Evolutionary conservation across 225 moss, liverwort and hornwort genomes (phyloP).

Genomic region (Sphagnum contortum): DNA sequence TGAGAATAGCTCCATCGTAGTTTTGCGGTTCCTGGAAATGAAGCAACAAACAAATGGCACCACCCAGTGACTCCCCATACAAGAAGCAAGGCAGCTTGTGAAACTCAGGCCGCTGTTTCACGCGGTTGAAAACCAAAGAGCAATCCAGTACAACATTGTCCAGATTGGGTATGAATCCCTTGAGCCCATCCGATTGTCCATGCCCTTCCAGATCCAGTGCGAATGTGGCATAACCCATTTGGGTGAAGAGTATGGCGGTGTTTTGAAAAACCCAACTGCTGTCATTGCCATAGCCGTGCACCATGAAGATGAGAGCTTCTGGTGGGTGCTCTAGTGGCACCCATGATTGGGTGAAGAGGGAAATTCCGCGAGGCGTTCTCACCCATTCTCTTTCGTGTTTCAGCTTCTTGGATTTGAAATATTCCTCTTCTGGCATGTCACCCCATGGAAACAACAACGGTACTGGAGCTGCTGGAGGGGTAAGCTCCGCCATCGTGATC

Average conservation of each 20-base stretch:
- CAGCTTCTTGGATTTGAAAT: constrained; percentile 42
- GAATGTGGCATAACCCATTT: constrained; percentile 76
- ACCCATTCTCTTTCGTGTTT: constrained; percentile 35
- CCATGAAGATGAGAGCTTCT: constrained; percentile 73
- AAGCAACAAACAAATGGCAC: constrained; percentile 69
- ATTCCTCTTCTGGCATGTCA: constrained; percentile 53
- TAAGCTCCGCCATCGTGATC: no score
- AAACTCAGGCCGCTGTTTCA: constrained; percentile 34
- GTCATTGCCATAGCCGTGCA: constrained; percentile 91
- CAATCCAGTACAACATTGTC: constrained; percentile 40
- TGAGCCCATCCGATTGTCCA: constrained; percentile 66
- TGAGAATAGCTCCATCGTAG: constrained; percentile 79
- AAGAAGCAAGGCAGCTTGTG: constrained; percentile 48
- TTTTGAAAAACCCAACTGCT: constrained; percentile 80
- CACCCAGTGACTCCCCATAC: constrained; percentile 85
- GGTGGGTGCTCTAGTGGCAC: constrained; percentile 36
- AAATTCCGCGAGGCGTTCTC: constrained; percentile 45
- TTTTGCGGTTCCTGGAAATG: constrained; percentile 59
- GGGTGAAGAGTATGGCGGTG: constrained; percentile 71
- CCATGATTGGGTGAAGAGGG: constrained; percentile 77
- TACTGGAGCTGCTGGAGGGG: no score
- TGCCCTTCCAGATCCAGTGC: constrained; percentile 79
- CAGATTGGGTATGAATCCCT: constrained; percentile 51
- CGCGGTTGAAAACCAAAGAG: constrained; percentile 40
- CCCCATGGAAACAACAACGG: constrained; percentile 62